A percentile compares a stretch with the other conserved stretches of the same genome.
Evolutionary conservation across 495 filamentous ascomycete genomes (phyloP).

Genomic region (Pyrenula aspistea): DNA sequence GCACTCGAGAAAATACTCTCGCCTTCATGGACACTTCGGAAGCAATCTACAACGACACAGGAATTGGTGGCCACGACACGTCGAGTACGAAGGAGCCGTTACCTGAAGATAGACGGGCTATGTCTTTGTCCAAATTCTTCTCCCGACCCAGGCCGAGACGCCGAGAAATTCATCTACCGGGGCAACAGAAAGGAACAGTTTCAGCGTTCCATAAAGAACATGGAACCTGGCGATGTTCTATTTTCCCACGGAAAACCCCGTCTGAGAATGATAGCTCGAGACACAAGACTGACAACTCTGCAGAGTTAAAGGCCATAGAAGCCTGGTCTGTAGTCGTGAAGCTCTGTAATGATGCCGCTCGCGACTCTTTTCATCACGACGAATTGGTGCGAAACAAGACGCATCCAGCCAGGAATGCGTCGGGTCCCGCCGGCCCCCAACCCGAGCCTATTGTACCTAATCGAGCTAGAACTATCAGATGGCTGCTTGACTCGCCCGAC

Average conservation of each 20-base stretch:
- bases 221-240: background rate
- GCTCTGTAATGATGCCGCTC: background rate
- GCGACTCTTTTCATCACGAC: background rate
- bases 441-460: background rate
- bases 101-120: background rate
- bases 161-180: background rate
- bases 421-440: background rate
- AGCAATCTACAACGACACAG: background rate
- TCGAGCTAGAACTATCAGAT: background rate
- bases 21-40: background rate
- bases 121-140: background rate
- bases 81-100: background rate
- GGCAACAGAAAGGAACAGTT: background rate
- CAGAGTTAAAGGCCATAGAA: background rate
- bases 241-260: background rate
- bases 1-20: background rate
- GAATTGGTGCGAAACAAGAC: background rate
- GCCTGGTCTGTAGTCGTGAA: background rate
- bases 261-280: background rate
- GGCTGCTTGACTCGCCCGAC: background rate
- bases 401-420: background rate
- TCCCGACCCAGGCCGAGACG: background rate
- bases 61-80: background rate
- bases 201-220: background rate
- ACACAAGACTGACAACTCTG: background rate